Conservation (phyloP, 2,329 filamentous ascomycete genomes). For the Podosphaera xanthii region DNA sequence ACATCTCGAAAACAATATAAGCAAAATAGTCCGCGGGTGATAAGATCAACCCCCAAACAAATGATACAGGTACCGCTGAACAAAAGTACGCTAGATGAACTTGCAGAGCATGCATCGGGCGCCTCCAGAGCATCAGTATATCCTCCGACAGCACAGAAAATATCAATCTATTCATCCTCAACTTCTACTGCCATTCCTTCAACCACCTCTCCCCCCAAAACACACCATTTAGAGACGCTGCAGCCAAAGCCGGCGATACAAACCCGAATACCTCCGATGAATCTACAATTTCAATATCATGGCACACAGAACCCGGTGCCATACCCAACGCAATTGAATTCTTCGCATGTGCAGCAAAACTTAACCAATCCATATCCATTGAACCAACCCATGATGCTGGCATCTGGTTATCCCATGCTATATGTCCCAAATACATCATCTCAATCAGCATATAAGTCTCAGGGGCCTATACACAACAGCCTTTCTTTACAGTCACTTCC, state of each 20-base stretch:
- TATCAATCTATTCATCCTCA: not conserved
- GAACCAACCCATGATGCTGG: not conserved
- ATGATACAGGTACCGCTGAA: not conserved
- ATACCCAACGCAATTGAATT: not conserved
- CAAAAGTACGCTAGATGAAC: slow-evolving; percentile 1
- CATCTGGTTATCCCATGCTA: not conserved
- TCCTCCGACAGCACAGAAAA: not conserved
- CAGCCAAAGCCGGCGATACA: not conserved
- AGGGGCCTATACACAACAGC: not conserved
- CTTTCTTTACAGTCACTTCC: not conserved
- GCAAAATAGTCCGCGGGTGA: not conserved
- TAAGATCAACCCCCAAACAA: not conserved
- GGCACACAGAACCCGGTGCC: not conserved
- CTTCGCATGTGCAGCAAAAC: not conserved
- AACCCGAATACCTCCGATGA: not conserved
- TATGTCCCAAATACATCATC: not conserved
- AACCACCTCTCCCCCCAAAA: not conserved
- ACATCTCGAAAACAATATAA: not conserved
- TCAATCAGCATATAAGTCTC: not conserved
- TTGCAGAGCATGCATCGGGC: not conserved
- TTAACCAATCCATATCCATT: not conserved
- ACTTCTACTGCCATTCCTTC: not conserved
- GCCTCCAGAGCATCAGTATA: not conserved
- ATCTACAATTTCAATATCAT: not conserved
- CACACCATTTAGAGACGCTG: not conserved